phyloP scores from a whole-genome alignment of 768 basidiomycete genomes.

The Trichaptum fuscoviolaceum region DNA sequence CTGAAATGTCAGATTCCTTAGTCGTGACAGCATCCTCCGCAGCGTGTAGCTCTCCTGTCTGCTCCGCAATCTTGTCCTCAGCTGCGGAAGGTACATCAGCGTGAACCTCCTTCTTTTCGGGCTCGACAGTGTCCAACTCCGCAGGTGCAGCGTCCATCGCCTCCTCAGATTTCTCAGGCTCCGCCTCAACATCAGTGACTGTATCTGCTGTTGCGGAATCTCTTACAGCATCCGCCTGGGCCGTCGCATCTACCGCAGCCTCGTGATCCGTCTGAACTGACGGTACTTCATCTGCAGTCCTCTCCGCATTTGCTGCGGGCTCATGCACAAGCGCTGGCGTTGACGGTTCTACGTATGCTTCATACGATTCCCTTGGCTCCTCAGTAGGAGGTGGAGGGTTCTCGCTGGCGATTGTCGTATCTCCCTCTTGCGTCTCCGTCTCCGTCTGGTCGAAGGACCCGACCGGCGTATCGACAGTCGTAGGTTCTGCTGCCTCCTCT shows the following conservation, averaged over 20 bases:
- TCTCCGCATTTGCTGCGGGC: not conserved
- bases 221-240: no score
- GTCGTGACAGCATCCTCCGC: constrained; percentile 8
- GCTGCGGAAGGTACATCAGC: constrained; percentile 5
- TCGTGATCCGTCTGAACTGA: no score
- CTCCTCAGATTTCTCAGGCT: constrained; percentile 4
- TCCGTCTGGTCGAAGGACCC: not conserved
- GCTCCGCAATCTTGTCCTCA: constrained; percentile 2
- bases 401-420: not conserved
- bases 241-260: no score
- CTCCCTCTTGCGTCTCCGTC: not conserved
- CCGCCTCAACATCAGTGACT: no score
- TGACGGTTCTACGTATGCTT: not conserved
- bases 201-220: no score
- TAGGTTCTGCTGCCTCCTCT: constrained; percentile 5
- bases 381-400: not conserved
- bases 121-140: constrained; percentile 3
- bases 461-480: constrained; percentile 2
- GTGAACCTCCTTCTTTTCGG: not conserved
- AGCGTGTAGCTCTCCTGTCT: not conserved
- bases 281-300: constrained; percentile 1
- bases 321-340: not conserved
- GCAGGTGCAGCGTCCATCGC: constrained; percentile 3
- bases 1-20: constrained; percentile 1
- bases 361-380: not conserved